Base-by-base conservation (phyloP, 768 basidiomycete genomes). In the Crucibulum laeve region DNA sequence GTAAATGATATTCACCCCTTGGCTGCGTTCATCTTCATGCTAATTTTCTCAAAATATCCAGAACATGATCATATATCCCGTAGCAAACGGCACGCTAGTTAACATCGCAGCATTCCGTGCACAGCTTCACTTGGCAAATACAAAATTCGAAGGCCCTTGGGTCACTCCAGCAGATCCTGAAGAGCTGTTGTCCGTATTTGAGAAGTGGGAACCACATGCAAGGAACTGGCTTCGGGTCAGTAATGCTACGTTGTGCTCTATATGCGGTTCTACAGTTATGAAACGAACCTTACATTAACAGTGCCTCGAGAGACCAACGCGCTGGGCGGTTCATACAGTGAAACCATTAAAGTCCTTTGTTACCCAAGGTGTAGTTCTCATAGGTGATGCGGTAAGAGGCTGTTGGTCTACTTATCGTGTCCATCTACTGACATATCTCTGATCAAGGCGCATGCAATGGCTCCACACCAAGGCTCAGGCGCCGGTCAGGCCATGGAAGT, bases 401-500 rank as follows among this genome's bases (percentile, higher is more conserved):
- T 10, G 35, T 36, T 5, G 18, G n/a, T 8, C 19, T 15, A 13
- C 18, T 11, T 14, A 22, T 14, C 6, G 21, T 19, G 13, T 23
- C 38, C 7, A 11, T 17, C 21, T 10, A 15, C 25, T n/a, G 13
- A 13, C 5, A 30, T 15, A 33, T 19, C 19, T 26, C 26, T 5
- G 7, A 21, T 1, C 8, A 14, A 64, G 65, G 69, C 70, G 2
- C 73, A 75, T 49, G 71, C 71, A 3, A 74, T 73, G 71, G 56
- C 59, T 3, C 71, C 74, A 15, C 67, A 71, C 58, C 67, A 70
- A 50, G 74, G 71, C 15, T 68, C 74, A 7, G 73, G 73, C 13
- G 74, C 74, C 3, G 73, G 71, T 4, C 71, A 71, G 45, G 74
- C 71, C 5, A 64, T 75, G 33, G 75, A 77, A 58, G 71, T 69